These are phyloP conservation scores for Phlebiopsis gigantea DNA, from an alignment of 768 basidiomycete species.

Conservation along the genomic window DNA sequence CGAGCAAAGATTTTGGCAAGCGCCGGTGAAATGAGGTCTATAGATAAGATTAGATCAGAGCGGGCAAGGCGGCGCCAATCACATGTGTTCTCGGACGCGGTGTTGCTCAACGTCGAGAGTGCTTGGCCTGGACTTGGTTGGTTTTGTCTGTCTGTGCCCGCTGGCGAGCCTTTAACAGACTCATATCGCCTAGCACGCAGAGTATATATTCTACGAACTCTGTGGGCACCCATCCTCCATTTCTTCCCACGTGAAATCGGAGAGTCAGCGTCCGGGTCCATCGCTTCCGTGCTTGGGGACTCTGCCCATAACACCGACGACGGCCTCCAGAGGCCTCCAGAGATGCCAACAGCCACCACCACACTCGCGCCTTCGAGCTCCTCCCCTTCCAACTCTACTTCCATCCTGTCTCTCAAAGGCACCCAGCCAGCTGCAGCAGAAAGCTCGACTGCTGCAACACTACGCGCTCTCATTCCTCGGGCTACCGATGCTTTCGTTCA, in stretches of 20 bases:
- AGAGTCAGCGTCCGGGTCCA: not conserved
- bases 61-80: too few species aligned
- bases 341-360: conserved; percentile 14
- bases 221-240: too few species aligned
- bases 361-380: not conserved
- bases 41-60: conserved; percentile 5
- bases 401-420: conserved; percentile 5
- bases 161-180: too few species aligned
- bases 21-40: not conserved
- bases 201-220: too few species aligned
- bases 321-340: not conserved
- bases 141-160: too few species aligned
- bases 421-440: not conserved
- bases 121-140: too few species aligned
- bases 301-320: not conserved
- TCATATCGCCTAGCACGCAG: too few species aligned
- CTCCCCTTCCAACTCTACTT: not conserved
- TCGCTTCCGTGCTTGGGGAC: not conserved
- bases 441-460: conserved; percentile 37
- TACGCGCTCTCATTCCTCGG: conserved; percentile 70
- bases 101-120: too few species aligned
- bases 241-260: not conserved
- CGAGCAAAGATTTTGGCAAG: conserved; percentile 2
- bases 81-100: too few species aligned
- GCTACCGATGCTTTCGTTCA: conserved; percentile 77